A percentile compares a stretch with the other conserved stretches of the same genome.
These are phyloP conservation scores for Eimeria necatrix DNA, from an alignment of 169 alveolate genomes.

Conservation along the genomic window DNA sequence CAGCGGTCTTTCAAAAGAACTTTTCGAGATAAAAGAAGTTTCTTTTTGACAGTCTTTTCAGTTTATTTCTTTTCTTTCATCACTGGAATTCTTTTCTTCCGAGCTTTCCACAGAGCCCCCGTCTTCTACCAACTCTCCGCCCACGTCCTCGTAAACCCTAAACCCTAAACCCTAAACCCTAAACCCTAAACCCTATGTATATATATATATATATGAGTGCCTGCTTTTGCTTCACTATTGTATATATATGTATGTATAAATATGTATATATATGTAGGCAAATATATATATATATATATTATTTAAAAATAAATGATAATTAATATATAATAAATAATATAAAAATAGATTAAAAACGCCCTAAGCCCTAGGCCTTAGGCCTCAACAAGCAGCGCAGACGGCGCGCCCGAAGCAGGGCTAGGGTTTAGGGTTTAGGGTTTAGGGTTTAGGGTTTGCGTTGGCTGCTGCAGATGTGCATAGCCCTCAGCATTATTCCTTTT, in stretches of 20 bases:
- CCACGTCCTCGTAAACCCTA: neutral
- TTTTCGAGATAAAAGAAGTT: neutral
- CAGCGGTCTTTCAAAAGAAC: neutral
- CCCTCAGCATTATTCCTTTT: constrained; percentile 3
- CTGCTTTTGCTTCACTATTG: neutral
- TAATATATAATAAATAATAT: neutral
- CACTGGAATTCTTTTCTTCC: constrained; percentile 6
- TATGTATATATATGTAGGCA: too few relatives aligned
- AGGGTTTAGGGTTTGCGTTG: neutral
- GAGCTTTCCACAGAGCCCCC: neutral
- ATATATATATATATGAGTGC: neutral
- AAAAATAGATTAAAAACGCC: neutral
- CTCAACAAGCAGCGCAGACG: neutral
- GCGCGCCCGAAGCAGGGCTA: neutral
- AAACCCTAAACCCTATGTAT: neutral
- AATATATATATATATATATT: too few relatives aligned
- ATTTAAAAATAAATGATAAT: neutral
- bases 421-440: neutral
- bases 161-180: neutral
- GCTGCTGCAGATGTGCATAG: constrained; percentile 1
- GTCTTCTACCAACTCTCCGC: constrained; percentile 46
- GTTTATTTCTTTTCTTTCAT: neutral
- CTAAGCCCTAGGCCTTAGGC: neutral
- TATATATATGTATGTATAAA: too few relatives aligned
- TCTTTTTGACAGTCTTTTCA: neutral